Percentiles rank a stretch among this genome's conserved stretches.
phyloP scores from a whole-genome alignment of 2,329 filamentous ascomycete genomes.

The Pseudogymnoascus sp. region DNA sequence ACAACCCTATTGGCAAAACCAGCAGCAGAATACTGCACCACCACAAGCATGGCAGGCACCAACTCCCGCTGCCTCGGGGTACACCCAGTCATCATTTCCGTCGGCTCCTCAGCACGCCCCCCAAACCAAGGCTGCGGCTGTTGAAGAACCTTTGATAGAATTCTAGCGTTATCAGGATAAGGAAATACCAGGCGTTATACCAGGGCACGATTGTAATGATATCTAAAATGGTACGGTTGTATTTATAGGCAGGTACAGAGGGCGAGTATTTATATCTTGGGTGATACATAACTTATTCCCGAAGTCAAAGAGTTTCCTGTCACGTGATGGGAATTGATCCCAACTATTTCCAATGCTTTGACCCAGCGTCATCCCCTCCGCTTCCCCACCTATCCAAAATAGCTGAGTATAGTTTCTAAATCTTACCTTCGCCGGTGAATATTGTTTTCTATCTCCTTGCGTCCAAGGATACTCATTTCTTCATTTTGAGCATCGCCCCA shows the following conservation, averaged over 20 bases:
- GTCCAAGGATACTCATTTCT: background rate
- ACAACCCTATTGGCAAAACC: conserved; percentile 45
- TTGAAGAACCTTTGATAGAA: conserved; percentile 77
- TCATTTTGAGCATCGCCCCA: background rate
- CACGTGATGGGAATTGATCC: background rate
- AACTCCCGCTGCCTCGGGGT: conserved; percentile 39
- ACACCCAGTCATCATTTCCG: conserved; percentile 57
- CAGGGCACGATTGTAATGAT: conserved; percentile 4
- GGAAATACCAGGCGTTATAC: conserved; percentile 8
- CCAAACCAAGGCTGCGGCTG: conserved; percentile 44
- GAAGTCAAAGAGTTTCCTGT: background rate
- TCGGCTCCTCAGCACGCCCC: conserved; percentile 57
- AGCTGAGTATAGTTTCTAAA: background rate
- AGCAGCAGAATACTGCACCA: conserved; percentile 34
- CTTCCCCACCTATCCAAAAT: background rate
- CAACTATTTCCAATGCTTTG: background rate
- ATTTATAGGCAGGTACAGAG: background rate
- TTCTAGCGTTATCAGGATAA: conserved; percentile 38
- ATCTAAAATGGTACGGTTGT: conserved; percentile 2
- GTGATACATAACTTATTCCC: background rate
- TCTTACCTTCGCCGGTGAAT: background rate
- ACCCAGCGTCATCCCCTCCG: background rate
- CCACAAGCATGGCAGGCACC: conserved; percentile 34
- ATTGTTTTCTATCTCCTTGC: background rate
- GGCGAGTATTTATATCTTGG: background rate